A percentile compares a stretch with the other conserved stretches of the same genome.
Conservation (phyloP, 768 basidiomycete genomes). For the Leccinum longicurvipes region DNA sequence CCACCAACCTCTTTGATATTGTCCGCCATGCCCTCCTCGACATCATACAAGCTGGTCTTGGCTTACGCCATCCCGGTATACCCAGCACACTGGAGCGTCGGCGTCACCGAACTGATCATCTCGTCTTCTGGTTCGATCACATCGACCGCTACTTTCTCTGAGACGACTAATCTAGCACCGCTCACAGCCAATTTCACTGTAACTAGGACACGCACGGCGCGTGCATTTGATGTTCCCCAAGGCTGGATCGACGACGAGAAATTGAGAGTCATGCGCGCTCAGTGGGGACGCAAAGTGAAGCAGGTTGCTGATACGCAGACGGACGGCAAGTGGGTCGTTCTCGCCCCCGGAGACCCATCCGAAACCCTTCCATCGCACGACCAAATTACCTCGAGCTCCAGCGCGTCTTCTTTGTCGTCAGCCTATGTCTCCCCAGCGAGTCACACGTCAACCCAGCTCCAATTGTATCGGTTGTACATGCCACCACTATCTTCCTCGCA, state of each 20-base stretch:
- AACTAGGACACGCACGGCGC: conserved; percentile 56
- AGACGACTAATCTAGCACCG: conserved; percentile 7
- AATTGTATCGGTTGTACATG: conserved; percentile 70
- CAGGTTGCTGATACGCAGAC: conserved; percentile 73
- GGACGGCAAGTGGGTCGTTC: conserved; percentile 82
- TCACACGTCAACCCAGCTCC: conserved; percentile 53
- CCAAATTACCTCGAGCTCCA: conserved; percentile 16
- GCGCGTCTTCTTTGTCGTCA: conserved; percentile 24
- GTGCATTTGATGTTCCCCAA: conserved; percentile 66
- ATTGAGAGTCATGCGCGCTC: conserved; percentile 61
- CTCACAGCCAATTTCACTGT: conserved; percentile 43
- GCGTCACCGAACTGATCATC: conserved; percentile 74
- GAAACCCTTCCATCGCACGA: conserved; percentile 10
- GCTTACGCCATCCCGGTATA: conserved; percentile 77
- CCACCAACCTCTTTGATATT: conserved; percentile 81
- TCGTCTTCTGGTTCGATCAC: conserved; percentile 28
- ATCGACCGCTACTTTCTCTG: conserved; percentile 6
- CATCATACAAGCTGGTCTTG: conserved; percentile 68
- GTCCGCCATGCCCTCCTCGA: conserved; percentile 51
- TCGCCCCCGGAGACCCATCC: conserved; percentile 56
- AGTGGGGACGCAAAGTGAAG: conserved; percentile 74
- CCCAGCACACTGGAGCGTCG: conserved; percentile 77
- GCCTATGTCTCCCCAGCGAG: conserved; percentile 35
- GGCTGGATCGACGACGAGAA: conserved; percentile 71
- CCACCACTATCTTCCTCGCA: conserved; percentile 51